phyloP scores from a whole-genome alignment of 176 grass and related monocot species.

The Canna indica region DNA sequence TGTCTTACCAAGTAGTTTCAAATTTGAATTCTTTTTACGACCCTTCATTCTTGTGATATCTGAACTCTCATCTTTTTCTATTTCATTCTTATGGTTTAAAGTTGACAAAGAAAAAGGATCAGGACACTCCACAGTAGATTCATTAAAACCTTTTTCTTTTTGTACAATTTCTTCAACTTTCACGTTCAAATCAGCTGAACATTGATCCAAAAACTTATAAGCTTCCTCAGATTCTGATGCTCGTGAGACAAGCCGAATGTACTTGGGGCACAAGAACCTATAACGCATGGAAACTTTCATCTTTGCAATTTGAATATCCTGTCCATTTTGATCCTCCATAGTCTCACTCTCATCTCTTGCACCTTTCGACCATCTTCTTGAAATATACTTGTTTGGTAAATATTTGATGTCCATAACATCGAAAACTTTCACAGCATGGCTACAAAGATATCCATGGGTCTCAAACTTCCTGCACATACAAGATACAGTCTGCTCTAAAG shows the following conservation, averaged over 20 bases:
- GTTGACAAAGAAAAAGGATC: constrained; percentile 38
- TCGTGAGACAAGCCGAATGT: constrained; percentile 34
- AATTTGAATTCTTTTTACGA: background rate
- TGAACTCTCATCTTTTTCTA: constrained; percentile 13
- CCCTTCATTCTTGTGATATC: background rate
- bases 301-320: constrained; percentile 31
- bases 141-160: constrained; percentile 42
- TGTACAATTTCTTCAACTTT: constrained; percentile 45
- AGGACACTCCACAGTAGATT: constrained; percentile 25
- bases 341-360: constrained; percentile 29
- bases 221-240: constrained; percentile 61
- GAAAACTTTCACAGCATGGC: constrained; percentile 57
- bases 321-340: constrained; percentile 14
- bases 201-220: constrained; percentile 36
- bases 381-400: constrained; percentile 41
- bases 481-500: constrained; percentile 34
- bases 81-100: constrained; percentile 17
- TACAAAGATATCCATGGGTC: constrained; percentile 42
- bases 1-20: background rate
- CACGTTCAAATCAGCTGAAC: constrained; percentile 32
- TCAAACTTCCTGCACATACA: constrained; percentile 62
- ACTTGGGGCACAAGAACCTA: constrained; percentile 40
- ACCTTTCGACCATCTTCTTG: constrained; percentile 51
- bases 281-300: constrained; percentile 51
- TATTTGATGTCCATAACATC: constrained; percentile 68